Base-by-base conservation (phyloP, 257 asterid genomes). In the Ilex asprella region DNA sequence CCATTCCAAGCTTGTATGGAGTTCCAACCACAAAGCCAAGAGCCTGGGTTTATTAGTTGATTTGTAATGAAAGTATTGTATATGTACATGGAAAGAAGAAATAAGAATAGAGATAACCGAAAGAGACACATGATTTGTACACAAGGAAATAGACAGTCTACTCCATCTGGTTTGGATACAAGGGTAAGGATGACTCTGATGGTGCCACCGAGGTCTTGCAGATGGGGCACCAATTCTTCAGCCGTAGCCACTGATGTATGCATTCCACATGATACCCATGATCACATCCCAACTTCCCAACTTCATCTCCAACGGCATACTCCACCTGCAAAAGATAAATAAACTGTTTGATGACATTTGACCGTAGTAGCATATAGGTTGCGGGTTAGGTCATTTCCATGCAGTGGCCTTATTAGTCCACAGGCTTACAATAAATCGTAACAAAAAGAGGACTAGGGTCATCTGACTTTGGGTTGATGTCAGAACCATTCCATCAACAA, bases 211-310 rank as follows among this genome's bases (percentile, higher is more conserved):
- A 62, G 63, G 83, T 73, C 86, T 92, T 92, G 86, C 99, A 92
- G 65, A 92, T 72, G 21, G 99, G 99, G 73, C 99, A 89, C 95
- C 97, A 89, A 70, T 86, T 92, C 84, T 89, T 92, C 50, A 81
- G 55, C 76, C 72, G 76, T 65, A 92, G 50, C 99, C 99, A 92
- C 62, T 86, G 81, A 67, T 63, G 65, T 70, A 92, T 72, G 78
- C 99, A 92, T 1, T 27, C 39, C 39, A 60, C 60, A 51, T 92
- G 99, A 67, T 63, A 89, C 12, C 91, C 86, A 59, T 92, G 99
- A 16, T 73, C 70, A 69, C 99, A 92, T n/a, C 65, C 78, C 77
- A 89, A 61, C 68, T 71, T 79, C 67, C 93, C 99, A 0, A 80
- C 71, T 78, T 84, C 91, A 63, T 89, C 96, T 55, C 86, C 97